A percentile compares a stretch with the other conserved stretches of the same genome.
Conservation (phyloP, 1,284 basidiomycete genomes). For the Apiotrichum veenhuisii region DNA sequence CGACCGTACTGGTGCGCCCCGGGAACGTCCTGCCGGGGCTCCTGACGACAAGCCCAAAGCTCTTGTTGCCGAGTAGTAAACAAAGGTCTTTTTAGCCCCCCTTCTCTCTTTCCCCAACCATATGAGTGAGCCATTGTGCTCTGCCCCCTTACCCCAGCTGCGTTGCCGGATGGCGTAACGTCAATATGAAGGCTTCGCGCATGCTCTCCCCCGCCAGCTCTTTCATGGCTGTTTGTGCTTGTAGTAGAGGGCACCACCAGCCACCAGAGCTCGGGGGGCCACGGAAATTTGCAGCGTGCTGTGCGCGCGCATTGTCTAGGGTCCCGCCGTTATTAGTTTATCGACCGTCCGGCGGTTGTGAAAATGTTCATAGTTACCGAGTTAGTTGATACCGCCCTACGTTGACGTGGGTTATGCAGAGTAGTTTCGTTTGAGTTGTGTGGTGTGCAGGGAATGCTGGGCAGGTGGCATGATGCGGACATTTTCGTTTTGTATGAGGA, state of each 20-base stretch:
- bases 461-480: too few species aligned
- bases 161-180: too few species aligned
- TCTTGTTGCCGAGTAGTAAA: constrained; percentile 6
- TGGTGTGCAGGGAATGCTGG: too few species aligned
- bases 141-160: too few species aligned
- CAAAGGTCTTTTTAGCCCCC: too few species aligned
- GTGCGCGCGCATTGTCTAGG: background rate
- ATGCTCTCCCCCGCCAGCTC: background rate
- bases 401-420: constrained; percentile 4
- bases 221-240: background rate
- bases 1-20: constrained; percentile 1
- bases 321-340: background rate
- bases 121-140: too few species aligned
- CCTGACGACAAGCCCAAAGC: constrained; percentile 4
- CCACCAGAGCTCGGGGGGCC: background rate
- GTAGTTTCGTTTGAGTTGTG: background rate
- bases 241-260: background rate
- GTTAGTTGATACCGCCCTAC: background rate
- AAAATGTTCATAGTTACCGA: background rate
- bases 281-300: background rate
- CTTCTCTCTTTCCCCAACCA: background rate
- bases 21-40: background rate
- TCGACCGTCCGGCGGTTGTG: background rate
- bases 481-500: too few species aligned
- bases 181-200: too few species aligned